Evolutionary conservation across 176 grass and related monocot genomes (phyloP).

Genomic region (Bolboschoenus planiculmis): DNA sequence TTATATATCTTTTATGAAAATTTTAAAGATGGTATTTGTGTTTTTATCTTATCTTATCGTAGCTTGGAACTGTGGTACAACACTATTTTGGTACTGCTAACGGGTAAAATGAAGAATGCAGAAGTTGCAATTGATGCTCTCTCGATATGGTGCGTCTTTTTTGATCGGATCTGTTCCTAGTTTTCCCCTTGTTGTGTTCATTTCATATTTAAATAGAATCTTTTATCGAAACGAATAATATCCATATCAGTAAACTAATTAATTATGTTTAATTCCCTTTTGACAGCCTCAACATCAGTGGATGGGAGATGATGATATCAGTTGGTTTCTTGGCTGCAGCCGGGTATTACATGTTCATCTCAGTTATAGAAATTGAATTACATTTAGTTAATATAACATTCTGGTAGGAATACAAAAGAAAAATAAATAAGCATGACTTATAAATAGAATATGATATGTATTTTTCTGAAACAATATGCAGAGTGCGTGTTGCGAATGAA

Average conservation of each 20-base stretch:
- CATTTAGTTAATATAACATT: neutral
- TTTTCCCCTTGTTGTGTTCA: neutral
- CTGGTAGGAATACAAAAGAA: neutral
- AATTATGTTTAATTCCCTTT: neutral
- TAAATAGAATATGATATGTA: neutral
- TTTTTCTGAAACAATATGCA: constrained; percentile 15
- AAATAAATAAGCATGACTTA: neutral
- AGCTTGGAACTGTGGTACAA: constrained; percentile 97
- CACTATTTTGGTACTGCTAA: constrained; percentile 70
- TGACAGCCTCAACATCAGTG: constrained; percentile 82
- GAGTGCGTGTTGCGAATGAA: constrained; percentile 92
- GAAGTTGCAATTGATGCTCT: constrained; percentile 63
- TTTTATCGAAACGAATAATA: neutral
- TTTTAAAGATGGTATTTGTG: neutral
- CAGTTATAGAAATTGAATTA: neutral
- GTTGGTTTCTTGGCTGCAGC: constrained; percentile 83
- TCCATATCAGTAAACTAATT: neutral
- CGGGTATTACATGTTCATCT: constrained; percentile 33
- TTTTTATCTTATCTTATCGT: neutral
- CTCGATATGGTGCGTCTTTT: constrained; percentile 61
- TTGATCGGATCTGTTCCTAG: neutral
- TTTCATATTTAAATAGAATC: neutral
- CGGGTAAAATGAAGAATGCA: constrained; percentile 59
- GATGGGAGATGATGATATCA: constrained; percentile 85
- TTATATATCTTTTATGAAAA: neutral